Conservation (phyloP, 176 grass and related monocot genomes). For the Coix lacrymajobi region DNA sequence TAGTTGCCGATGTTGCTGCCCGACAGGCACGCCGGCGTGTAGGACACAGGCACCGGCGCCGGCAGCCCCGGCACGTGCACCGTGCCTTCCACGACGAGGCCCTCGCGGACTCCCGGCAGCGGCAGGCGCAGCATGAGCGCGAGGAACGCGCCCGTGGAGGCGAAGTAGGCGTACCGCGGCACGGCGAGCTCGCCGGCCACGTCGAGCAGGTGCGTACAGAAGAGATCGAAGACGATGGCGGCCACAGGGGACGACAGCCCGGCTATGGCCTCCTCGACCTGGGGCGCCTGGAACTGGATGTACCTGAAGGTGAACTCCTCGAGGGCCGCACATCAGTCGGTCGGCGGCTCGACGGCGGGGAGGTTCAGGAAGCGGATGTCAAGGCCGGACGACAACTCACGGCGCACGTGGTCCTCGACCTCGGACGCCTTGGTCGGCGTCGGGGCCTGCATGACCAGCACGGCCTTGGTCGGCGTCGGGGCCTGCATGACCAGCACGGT, state of each 20-base stretch:
- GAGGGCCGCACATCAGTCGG: neutral
- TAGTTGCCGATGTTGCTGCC: neutral
- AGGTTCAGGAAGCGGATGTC: slow-evolving; percentile 29
- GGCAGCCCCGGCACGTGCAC: slow-evolving; percentile 22
- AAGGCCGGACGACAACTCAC: neutral
- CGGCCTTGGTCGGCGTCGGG: neutral
- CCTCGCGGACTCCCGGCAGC: slow-evolving; percentile 8
- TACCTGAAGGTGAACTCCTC: slow-evolving; percentile 19
- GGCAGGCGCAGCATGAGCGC: slow-evolving; percentile 19
- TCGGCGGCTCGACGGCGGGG: slow-evolving; percentile 6
- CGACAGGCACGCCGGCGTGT: slow-evolving; percentile 1
- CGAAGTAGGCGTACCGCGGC: slow-evolving; percentile 34
- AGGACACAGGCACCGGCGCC: slow-evolving; percentile 11
- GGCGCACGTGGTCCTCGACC: neutral
- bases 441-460: slow-evolving; percentile 26
- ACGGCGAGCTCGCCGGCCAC: slow-evolving; percentile 26
- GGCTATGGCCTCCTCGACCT: slow-evolving; percentile 5
- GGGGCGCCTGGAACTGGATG: neutral
- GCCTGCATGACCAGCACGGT: slow-evolving; percentile 31
- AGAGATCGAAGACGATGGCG: slow-evolving; percentile 33
- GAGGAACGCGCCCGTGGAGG: slow-evolving; percentile 25
- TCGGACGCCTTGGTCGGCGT: neutral
- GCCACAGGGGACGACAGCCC: neutral
- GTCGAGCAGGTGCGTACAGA: slow-evolving; percentile 31
- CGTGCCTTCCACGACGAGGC: neutral